phyloP scores from a whole-genome alignment of 768 basidiomycete species.

The Galerina sulciceps region DNA sequence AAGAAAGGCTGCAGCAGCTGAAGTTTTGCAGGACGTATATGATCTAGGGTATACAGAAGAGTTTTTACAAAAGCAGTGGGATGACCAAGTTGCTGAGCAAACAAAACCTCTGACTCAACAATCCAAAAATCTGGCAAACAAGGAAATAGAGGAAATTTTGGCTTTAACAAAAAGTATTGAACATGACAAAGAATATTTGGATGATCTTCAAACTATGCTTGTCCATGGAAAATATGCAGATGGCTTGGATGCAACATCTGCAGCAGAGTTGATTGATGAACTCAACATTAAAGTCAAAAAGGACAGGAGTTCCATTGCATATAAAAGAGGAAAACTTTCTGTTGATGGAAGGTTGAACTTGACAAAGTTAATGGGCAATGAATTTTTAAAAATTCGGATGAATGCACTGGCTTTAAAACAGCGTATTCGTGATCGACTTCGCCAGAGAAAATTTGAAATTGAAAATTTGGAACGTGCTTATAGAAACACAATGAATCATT shows the following conservation, averaged over 20 bases:
- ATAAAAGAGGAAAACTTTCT: constrained; percentile 5
- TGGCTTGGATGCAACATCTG: constrained; percentile 6
- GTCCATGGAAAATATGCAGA: not conserved
- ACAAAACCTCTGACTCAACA: constrained; percentile 16
- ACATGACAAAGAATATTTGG: not conserved
- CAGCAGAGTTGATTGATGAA: constrained; percentile 11
- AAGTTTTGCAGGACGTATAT: not conserved
- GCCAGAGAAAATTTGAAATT: constrained; percentile 24
- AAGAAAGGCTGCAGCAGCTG: constrained; percentile 3
- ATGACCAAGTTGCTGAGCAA: constrained; percentile 9
- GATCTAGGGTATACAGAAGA: not conserved
- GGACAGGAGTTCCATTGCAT: not conserved
- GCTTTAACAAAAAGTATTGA: not conserved
- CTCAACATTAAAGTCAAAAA: not conserved
- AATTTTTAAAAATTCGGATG: constrained; percentile 20
- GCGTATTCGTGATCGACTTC: constrained; percentile 20
- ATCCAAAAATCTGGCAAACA: not conserved
- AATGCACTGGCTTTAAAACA: constrained; percentile 27
- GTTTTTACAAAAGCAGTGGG: constrained; percentile 15
- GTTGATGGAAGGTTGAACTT: constrained; percentile 5
- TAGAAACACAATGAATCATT: constrained; percentile 22
- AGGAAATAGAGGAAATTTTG: not conserved
- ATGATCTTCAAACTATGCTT: not conserved
- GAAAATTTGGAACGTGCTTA: constrained; percentile 22
- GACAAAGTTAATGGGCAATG: constrained; percentile 6